These are phyloP conservation scores for Oenanthe javanica DNA, from an alignment of 140 eudicot genomes.

Conservation along the genomic window DNA sequence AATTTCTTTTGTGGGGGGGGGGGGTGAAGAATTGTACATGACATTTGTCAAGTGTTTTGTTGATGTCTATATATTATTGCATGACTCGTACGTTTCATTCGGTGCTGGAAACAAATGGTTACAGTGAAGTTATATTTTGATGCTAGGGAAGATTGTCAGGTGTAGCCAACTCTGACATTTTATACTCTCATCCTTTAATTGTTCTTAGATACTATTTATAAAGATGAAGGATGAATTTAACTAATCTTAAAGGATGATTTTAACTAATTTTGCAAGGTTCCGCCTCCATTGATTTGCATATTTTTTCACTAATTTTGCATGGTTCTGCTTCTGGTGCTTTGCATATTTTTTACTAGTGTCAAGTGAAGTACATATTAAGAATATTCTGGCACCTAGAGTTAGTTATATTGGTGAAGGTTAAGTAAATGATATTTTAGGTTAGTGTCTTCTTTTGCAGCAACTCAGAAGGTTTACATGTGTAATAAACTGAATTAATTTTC, in stretches of 20 bases:
- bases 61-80: not conserved
- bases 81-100: not conserved
- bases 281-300: too few species aligned
- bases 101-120: not conserved
- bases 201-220: not conserved
- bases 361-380: not conserved
- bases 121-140: not conserved
- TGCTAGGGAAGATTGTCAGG: not conserved
- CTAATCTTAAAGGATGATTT: too few species aligned
- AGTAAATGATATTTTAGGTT: not conserved
- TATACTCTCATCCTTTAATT: not conserved
- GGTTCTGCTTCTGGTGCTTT: not conserved
- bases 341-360: not conserved
- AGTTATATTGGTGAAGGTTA: not conserved
- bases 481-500: not conserved
- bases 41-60: not conserved
- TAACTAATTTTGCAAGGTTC: too few species aligned
- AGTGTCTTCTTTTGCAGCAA: not conserved
- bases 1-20: too few species aligned
- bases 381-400: not conserved
- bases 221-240: not conserved
- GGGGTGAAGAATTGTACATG: not conserved
- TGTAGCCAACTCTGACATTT: not conserved
- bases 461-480: not conserved
- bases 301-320: not conserved